Base-by-base conservation (phyloP, 192 early-diverging fungal genomes). In the Entomortierella lignicola region DNA sequence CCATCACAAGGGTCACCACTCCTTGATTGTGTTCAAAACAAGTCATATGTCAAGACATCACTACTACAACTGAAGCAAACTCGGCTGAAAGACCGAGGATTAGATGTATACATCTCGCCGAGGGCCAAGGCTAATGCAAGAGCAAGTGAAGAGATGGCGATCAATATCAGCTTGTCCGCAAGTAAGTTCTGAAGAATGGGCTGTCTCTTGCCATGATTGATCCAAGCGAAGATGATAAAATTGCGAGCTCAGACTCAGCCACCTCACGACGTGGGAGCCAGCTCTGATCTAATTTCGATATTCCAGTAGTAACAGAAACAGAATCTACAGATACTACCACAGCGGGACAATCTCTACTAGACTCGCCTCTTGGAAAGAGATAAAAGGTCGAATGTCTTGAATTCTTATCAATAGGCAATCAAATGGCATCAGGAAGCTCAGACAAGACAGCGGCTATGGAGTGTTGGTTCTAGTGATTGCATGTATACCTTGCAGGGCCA, bases 131-230 rank as follows among this genome's bases (percentile, higher is more conserved):
- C 59, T 18, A 27, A 12, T 44, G 13, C 11, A 3, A 39, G 43
- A 29, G 59, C 34, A 10, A 37, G 26, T 1, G 12, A 17, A 4
- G 59, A 61, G 57, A 2, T 18, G 65, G 65, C n/a, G 57, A 34
- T 25, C 41, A 48, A 12, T 67, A 50, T 42, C 55, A 55, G 13
- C 57, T 67, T 34, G 30, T 67, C 12, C 65, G 57, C 29, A 8
- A 37, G 20, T 67, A 54, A 1, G 18, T 67, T 0, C 30, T 67
- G 15, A 55, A 67, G 55, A 57, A 67, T 25, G 13, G 39, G 0
- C 21, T 67, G 8, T 26, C 43, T 4, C 66, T 54, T 18, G 41
- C 66, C 31, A 43, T 68, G 2, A 58, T 68, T 50, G 66, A 68
- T 7, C 66, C 66, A 23, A 54, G 26, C n/a, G 55, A 57, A 13